phyloP scores from a whole-genome alignment of 1,284 basidiomycete species.

The Rhodotorula sp. region DNA sequence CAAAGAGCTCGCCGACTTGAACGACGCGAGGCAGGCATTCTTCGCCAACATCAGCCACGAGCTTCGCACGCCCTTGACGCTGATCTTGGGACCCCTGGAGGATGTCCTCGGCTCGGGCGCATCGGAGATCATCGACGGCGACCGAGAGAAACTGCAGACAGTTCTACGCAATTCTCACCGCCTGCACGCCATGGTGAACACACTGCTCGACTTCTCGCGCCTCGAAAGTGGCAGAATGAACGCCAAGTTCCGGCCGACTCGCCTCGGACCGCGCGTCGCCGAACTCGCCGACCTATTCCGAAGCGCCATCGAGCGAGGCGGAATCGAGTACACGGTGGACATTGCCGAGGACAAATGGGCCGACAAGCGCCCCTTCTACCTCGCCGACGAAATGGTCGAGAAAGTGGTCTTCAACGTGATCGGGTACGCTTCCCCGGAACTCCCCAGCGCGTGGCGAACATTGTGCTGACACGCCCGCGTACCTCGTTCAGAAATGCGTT shows the following conservation, averaged over 20 bases:
- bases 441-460: fast-evolving
- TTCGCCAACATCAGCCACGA: conserved; percentile 22
- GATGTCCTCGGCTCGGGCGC: conserved; percentile 35
- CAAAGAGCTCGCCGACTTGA: conserved; percentile 50
- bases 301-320: conserved; percentile 44
- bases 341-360: conserved; percentile 44
- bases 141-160: conserved; percentile 45
- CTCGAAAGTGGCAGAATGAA: conserved; percentile 45
- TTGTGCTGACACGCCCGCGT: neutral
- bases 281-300: conserved; percentile 52
- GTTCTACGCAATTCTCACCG: conserved; percentile 26
- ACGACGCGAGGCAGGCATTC: conserved; percentile 47
- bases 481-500: conserved; percentile 45
- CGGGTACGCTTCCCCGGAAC: neutral
- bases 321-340: conserved; percentile 49
- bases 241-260: conserved; percentile 48
- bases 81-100: conserved; percentile 46
- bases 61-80: conserved; percentile 49
- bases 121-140: conserved; percentile 42
- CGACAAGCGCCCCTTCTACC: conserved; percentile 45
- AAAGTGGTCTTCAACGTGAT: conserved; percentile 45
- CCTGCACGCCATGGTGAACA: conserved; percentile 32
- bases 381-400: conserved; percentile 52
- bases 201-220: conserved; percentile 40
- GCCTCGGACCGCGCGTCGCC: conserved; percentile 47